phyloP scores from a whole-genome alignment of 192 early-diverging fungal species.

The Lobosporangium transversale region DNA sequence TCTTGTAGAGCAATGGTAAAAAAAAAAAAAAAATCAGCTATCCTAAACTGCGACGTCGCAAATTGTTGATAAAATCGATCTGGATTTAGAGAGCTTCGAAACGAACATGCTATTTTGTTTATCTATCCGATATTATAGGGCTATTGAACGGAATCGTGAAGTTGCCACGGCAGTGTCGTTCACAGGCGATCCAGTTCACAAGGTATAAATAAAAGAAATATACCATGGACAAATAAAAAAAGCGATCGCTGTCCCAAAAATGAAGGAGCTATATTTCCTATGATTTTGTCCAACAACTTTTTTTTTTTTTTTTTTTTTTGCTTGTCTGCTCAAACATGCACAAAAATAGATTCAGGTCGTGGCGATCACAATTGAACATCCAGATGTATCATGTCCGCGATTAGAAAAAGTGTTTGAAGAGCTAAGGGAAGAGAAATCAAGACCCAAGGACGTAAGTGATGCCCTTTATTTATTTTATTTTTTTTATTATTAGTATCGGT shows the following conservation, averaged over 20 bases:
- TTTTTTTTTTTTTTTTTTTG: too few species aligned
- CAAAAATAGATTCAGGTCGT: constrained; percentile 22
- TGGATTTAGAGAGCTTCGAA: too few species aligned
- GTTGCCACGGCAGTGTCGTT: constrained; percentile 47
- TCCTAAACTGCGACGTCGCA: too few species aligned
- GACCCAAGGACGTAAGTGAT: constrained; percentile 42
- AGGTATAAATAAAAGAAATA: constrained; percentile 4
- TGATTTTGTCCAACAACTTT: too few species aligned
- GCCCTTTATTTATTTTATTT: too few species aligned
- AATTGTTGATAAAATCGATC: too few species aligned
- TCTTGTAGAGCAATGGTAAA: constrained; percentile 53
- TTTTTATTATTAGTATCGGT: too few species aligned
- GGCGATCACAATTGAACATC: constrained; percentile 33
- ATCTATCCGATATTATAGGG: constrained; percentile 23
- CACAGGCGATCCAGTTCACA: constrained; percentile 43
- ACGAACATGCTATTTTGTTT: too few species aligned
- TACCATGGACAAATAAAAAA: not conserved
- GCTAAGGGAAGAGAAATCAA: constrained; percentile 23
- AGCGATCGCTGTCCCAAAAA: too few species aligned
- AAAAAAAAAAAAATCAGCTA: not conserved
- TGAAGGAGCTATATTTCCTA: too few species aligned
- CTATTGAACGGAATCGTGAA: constrained; percentile 49
- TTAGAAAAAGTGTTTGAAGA: constrained; percentile 43
- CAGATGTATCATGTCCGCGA: constrained; percentile 31
- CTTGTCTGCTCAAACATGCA: too few species aligned